Evolutionary conservation across 2,329 filamentous ascomycete genomes (phyloP).

Genomic region (Aspergillus sergii): DNA sequence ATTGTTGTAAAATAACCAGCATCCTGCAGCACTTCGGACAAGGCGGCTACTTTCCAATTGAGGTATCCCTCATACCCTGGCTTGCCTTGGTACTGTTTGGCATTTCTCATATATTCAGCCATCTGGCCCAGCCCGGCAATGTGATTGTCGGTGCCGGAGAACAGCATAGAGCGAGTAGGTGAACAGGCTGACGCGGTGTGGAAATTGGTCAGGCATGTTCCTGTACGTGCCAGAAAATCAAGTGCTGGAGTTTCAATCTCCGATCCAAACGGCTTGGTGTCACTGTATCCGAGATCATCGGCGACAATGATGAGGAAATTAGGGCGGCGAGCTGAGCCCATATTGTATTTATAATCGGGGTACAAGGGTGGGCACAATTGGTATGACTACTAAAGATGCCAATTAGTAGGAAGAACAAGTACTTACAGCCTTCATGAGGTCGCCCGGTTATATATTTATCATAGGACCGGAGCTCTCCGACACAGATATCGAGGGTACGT

Average conservation of each 20-base stretch:
- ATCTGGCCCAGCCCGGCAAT: constrained; percentile 59
- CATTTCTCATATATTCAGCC: constrained; percentile 59
- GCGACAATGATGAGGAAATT: constrained; percentile 64
- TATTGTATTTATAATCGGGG: background rate
- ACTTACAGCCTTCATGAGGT: background rate
- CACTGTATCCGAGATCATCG: constrained; percentile 63
- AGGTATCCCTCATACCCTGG: constrained; percentile 67
- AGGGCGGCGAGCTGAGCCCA: constrained; percentile 39
- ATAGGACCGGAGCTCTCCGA: background rate
- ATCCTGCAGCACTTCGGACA: constrained; percentile 62
- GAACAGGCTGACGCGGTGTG: constrained; percentile 67
- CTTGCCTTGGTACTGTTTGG: constrained; percentile 55
- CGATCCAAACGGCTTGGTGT: constrained; percentile 61
- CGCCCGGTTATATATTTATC: background rate
- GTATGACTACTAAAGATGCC: background rate
- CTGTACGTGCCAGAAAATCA: constrained; percentile 54
- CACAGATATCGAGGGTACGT: background rate
- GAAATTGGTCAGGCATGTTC: constrained; percentile 65
- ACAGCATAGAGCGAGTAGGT: constrained; percentile 67
- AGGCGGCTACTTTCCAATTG: constrained; percentile 60
- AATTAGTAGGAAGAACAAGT: background rate
- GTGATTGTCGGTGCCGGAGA: constrained; percentile 65
- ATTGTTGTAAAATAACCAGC: constrained; percentile 63
- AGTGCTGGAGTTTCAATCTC: constrained; percentile 64
- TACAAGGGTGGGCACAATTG: background rate